Evolutionary conservation across 306 rosid genomes (phyloP), one percentile per base, ranked within the genome.

Genomic region (Oxytropis ochrocephala): DNA sequence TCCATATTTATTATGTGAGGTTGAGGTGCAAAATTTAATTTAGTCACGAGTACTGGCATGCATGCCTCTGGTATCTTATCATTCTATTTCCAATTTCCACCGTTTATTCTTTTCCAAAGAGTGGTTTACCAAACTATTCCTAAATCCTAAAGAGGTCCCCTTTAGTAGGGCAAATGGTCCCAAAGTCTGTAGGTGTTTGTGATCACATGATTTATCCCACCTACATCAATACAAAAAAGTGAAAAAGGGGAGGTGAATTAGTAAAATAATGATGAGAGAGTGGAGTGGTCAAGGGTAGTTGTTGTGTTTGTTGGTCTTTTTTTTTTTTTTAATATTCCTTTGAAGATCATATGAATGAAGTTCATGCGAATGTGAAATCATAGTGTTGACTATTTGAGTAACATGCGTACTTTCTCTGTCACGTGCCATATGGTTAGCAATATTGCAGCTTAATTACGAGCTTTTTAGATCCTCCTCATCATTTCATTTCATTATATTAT

Each of bases 331-430:
- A 39, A 39, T 55, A 13, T 73, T 53, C 51, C 58, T 80, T 80
- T 85, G 70, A 64, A 42, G 59, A 21, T 21, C 27, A 21, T 21
- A 52, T 53, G 69, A 70, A 52, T 53, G 69, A 70, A 70, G 80
- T 50, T 77, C 73, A 70, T 79, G 87, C 80, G 74, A 64, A 35
- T 33, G 38, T 1, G 76, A 84, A 84, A 86, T 89, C 75, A 89
- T 86, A 71, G 43, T 86, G 88, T 85, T 90, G 46, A 78, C 80
- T 63, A 73, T 63, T 76, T 27, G 3, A 76, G 47, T 56, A 72
- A 72, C 96, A 86, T 73, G 88, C 88, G 49, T 77, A 80, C 79
- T 72, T 77, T 64, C 42, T 36, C 78, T 43, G 33, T 65, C 88
- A 80, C 86, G 83, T 81, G 83, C 62, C 82, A 49, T 74, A 49